Evolutionary conservation across 1,284 basidiomycete species (phyloP), one percentile per base, ranked within the genome.

Genomic region (Austroboletus niveus): DNA sequence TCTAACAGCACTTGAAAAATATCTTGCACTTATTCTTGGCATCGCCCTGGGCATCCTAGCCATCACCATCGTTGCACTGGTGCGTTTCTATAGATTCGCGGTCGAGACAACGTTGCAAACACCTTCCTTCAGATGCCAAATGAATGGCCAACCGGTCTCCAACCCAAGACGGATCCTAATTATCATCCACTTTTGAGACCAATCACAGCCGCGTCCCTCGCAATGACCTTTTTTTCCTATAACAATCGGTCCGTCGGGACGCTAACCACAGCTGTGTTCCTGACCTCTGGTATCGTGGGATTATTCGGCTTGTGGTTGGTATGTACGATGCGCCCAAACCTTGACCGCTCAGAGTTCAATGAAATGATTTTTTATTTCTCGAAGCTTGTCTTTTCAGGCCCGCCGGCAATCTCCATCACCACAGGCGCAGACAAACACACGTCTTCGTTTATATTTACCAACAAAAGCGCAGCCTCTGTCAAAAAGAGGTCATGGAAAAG

Each of bases 381-480:
- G 30, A 57, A 90, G 88, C 75, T 84, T 42, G 62, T 84, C 47
- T 91, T 91, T 60, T 77, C 78, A 31, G 76, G 76, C 11, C 74
- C 84, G 14, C 73, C 76, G 12, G 65, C 71, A 42, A 68, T 79
- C 41, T 89, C 87, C 20, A 80, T 78, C 63, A 87, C 81, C 62
- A 91, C 87, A 3, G 88, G 87, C 8, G 84, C 87, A 27, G 87
- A 91, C 71, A 90, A 90, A 62, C 82, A 81, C 53, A 92, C 88
- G 5, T 89, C 87, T 15, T 63, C 81, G 3, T 89, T 91, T 66
- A 71, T 90, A 17, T 92, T 92, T 63, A 81, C 85, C 1, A 92
- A 89, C 71, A 87, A 79, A 60, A 73, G 74, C 40, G 81, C 87
- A 27, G 87, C 89, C 9, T 88, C 86, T 5, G 71, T 73, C 34